Conservation (phyloP, 2,329 filamentous ascomycete genomes). For the Xylariaceae sp. region DNA sequence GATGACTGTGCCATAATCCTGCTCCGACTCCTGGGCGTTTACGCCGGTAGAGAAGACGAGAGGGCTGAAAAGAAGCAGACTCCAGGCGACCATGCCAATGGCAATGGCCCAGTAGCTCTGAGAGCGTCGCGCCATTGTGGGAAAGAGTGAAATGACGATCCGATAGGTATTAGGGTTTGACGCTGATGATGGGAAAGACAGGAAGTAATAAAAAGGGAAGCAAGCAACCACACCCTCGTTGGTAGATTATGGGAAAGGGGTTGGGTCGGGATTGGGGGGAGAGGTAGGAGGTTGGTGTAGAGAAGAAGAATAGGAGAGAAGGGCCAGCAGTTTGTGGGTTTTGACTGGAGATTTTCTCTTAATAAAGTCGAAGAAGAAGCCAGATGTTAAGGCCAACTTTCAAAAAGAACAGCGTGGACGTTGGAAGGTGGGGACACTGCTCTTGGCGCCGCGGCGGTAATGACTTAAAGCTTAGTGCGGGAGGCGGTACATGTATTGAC, state of each 20-base stretch:
- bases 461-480: no score
- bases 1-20: conserved; percentile 83
- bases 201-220: conserved; percentile 19
- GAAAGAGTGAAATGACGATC: conserved; percentile 9
- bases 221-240: conserved; percentile 18
- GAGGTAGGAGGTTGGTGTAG: conserved; percentile 16
- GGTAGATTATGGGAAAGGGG: conserved; percentile 18
- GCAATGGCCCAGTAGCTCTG: conserved; percentile 68
- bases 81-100: conserved; percentile 89
- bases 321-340: conserved; percentile 7
- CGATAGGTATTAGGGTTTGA: conserved; percentile 6
- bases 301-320: conserved; percentile 13
- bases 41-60: conserved; percentile 80
- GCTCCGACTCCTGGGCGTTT: conserved; percentile 61
- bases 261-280: conserved; percentile 4
- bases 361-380: conserved; percentile 21
- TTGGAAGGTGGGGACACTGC: conserved; percentile 22
- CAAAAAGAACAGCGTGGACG: conserved; percentile 26
- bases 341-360: conserved; percentile 23
- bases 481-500: not conserved
- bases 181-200: conserved; percentile 10
- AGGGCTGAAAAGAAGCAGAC: conserved; percentile 83
- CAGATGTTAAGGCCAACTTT: conserved; percentile 25
- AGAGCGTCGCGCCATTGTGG: conserved; percentile 52
- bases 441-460: conserved; percentile 1